A percentile compares a stretch with the other conserved stretches of the same genome.
Conservation (phyloP, 2,329 filamentous ascomycete species). For the Stagonosporopsis rhizophila region DNA sequence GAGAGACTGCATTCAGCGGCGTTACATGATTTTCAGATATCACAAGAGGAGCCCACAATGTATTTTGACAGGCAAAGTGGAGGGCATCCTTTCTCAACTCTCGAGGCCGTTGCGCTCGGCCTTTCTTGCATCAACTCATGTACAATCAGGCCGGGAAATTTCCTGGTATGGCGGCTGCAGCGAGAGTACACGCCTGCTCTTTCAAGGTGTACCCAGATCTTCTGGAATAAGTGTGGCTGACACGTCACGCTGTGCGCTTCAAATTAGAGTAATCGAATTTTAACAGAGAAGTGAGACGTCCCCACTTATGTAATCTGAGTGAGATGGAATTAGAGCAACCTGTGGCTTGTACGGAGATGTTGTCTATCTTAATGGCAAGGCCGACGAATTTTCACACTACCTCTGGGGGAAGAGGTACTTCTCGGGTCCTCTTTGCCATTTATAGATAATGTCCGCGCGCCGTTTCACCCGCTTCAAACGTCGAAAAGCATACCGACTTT, state of each 20-base stretch:
- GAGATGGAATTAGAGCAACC: background rate
- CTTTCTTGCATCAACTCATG: conserved; percentile 9
- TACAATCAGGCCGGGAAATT: background rate
- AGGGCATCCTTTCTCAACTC: background rate
- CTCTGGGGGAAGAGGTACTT: background rate
- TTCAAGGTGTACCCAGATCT: background rate
- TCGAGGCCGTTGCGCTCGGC: background rate
- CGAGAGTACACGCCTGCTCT: background rate
- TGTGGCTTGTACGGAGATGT: background rate
- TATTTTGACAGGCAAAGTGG: conserved; percentile 9
- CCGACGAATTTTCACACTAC: background rate
- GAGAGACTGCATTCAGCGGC: conserved; percentile 15
- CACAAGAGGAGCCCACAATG: conserved; percentile 5
- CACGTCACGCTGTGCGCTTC: background rate
- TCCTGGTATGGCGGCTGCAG: background rate
- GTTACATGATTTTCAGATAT: conserved; percentile 12
- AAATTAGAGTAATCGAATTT: conserved; percentile 1
- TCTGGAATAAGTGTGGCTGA: background rate
- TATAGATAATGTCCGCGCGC: conserved; percentile 3
- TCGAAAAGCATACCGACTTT: conserved; percentile 1
- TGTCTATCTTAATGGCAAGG: background rate
- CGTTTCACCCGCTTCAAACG: background rate
- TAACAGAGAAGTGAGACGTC: background rate
- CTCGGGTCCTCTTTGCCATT: background rate
- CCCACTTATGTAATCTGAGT: background rate